Base-by-base conservation (phyloP, 179 eudicot genomes). In the Heliamphora pulchella region DNA sequence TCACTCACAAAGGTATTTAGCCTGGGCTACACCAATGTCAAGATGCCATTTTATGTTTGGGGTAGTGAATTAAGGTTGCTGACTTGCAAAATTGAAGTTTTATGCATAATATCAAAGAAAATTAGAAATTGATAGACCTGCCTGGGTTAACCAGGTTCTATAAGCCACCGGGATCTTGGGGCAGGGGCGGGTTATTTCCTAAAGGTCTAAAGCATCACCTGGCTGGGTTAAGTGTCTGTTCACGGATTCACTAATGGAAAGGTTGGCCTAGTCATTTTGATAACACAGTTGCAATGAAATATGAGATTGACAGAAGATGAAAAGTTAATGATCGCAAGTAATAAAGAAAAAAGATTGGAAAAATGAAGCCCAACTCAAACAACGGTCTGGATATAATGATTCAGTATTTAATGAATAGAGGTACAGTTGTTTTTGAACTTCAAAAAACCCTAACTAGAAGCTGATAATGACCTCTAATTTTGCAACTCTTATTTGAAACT, bases 181-280 rank as follows among this genome's bases (percentile, higher is more conserved):
- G 6, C 8, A 6, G 74, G 7, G 53, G 13, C 54, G 9, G 55
- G 13, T 71, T 18, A 41, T 71, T 71, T 47, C 50, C n/a, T 48
- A 71, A 47, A 68, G 72, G 72, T 50, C 31, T 10, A 46, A 47
- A n/a, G 55, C 74, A 46, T 71, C 74, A n/a, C 50, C 13, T n/a
- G 54, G 74, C n/a, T 5, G 17, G 39, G 11, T 46, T 7, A 20
- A 2, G 13, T 69, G 50, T 55, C 59, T 55, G 9, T 4, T 68
- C 72, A 68, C 5, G 1, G 50, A n/a, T 46, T 43, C 9, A 68
- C 50, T 14, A 11, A 14, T 68, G 72, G 3, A 68, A 43, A 5
- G 17, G 9, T 68, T 43, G 5, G 20, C 72, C n/a, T 71, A 13
- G 13, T 71, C 20, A 31, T 43, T 70, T 71, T 71, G 57, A 47